A percentile compares a stretch with the other conserved stretches of the same genome.
phyloP scores from a whole-genome alignment of 768 basidiomycete genomes.

The Tubosaeta sp. region DNA sequence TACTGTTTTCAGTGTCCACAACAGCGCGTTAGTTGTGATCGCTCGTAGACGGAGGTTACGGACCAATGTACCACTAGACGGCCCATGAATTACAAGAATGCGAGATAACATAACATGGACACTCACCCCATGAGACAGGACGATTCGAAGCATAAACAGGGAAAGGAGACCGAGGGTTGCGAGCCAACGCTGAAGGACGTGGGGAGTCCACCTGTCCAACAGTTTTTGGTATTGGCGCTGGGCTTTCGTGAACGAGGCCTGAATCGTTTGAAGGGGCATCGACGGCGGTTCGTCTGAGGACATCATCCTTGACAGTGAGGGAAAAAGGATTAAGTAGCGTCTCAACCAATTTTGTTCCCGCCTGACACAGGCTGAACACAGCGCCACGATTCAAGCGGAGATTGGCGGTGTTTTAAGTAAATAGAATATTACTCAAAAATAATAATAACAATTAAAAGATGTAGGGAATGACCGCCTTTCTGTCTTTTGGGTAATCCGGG shows the following conservation, averaged over 20 bases:
- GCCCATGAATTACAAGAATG: conserved; percentile 1
- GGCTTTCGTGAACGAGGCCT: conserved; percentile 35
- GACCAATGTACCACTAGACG: conserved; percentile 86
- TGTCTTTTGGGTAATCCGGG: conserved; percentile 72
- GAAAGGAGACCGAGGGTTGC: conserved; percentile 64
- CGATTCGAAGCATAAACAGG: conserved; percentile 81
- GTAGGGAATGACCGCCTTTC: conserved; percentile 79
- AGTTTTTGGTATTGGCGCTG: conserved; percentile 80
- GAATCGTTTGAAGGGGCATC: conserved; percentile 27
- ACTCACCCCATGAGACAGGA: conserved; percentile 85
- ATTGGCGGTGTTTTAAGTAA: background rate
- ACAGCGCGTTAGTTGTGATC: background rate
- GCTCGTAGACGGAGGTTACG: conserved; percentile 29
- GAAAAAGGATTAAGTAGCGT: background rate
- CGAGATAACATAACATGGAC: background rate
- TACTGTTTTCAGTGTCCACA: conserved; percentile 34
- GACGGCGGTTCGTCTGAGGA: conserved; percentile 30
- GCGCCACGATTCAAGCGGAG: conserved; percentile 13
- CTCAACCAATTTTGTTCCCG: background rate
- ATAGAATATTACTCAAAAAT: too few species aligned
- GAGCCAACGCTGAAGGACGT: conserved; percentile 86
- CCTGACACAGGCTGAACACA: too few species aligned
- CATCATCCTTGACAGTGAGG: conserved; percentile 26
- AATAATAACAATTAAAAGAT: conserved; percentile 40
- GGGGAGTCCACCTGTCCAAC: conserved; percentile 91